Evolutionary conservation across 2,329 filamentous ascomycete genomes (phyloP), one percentile per base, ranked within the genome.

Genomic region (Hymenoscyphus fructigenus): DNA sequence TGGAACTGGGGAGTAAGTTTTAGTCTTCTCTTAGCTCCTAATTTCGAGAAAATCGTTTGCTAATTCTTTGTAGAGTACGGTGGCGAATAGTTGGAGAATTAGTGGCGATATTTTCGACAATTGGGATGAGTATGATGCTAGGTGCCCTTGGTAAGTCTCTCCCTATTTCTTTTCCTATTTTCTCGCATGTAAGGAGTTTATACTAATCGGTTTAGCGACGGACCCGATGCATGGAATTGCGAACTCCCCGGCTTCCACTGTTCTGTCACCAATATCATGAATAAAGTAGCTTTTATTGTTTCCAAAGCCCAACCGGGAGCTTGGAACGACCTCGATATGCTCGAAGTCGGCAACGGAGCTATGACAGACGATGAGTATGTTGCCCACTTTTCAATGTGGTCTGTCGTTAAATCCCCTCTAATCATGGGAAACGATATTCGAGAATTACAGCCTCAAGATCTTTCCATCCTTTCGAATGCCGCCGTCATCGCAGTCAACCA

Each of bases 401-500:
- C 73, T 6, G 68, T 66, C 1, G 69, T 63, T 4, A 76, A 76
- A 64, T 66, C 63, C 3, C 73, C 74, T 20, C 62, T 76, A 5
- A 72, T 76, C 28, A 71, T 76, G 66, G 73, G 73, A 20, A 74
- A 72, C 41, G 74, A 75, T 44, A 64, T 76, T 26, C 70, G 73
- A 15, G 59, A 36, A 6, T 76, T 80, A 61, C 61, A 66, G 14
- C 66, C 74, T 17, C 70, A 70, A 17, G 75, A 77, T 29, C 73
- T 81, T 12, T 70, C 75, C 1, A 80, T 80, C 32, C 71, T 81
- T 15, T 76, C 74, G 47, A 81, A 80, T 66, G 71, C 75, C 9
- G 79, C 79, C n/a, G 75, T 81, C 53, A 79, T 81, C 34, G 79
- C 78, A n/a, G 70, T 80, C 3, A 80, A 76, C 61, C 78, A 80